These are phyloP conservation scores for Coccomyxa subellipsoidea DNA, from an alignment of 163 green algal genomes.

Conservation along the genomic window DNA sequence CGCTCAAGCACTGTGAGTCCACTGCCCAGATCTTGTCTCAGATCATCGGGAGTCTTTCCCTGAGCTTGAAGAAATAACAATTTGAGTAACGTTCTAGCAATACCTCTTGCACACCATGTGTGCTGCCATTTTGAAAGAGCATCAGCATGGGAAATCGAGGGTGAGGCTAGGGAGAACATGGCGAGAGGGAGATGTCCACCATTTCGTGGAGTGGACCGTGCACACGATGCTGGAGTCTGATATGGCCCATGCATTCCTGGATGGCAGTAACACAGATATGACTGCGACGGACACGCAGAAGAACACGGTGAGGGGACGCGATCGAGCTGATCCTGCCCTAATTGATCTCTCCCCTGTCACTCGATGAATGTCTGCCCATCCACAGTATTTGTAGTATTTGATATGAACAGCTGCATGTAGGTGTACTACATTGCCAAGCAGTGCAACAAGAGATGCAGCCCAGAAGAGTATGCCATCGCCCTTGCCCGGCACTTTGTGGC, in stretches of 20 bases:
- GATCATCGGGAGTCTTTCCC: too few species aligned
- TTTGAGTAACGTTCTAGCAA: too few species aligned
- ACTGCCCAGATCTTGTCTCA: too few species aligned
- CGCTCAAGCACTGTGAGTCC: too few species aligned
- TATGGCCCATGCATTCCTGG: slow-evolving; percentile 76
- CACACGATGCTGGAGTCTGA: slow-evolving; percentile 74
- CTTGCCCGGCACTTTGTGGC: slow-evolving; percentile 84
- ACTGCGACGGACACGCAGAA: slow-evolving; percentile 94
- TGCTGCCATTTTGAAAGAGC: slow-evolving; percentile 31
- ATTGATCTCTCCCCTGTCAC: too few species aligned
- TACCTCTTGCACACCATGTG: slow-evolving; percentile 28
- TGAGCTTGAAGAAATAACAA: too few species aligned
- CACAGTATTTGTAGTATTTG: too few species aligned
- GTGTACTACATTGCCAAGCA: slow-evolving; percentile 92
- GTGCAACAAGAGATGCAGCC: slow-evolving; percentile 43
- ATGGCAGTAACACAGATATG: slow-evolving; percentile 72
- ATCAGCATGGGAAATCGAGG: slow-evolving; percentile 83
- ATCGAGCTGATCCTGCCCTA: too few species aligned
- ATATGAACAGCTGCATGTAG: slow-evolving; percentile 29
- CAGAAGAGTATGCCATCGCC: slow-evolving; percentile 86
- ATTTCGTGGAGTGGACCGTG: slow-evolving; percentile 81
- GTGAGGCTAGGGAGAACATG: slow-evolving; percentile 76
- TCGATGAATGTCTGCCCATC: too few species aligned
- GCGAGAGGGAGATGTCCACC: slow-evolving; percentile 56
- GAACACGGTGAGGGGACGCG: slow-evolving; percentile 67